A percentile compares a stretch with the other conserved stretches of the same genome.
Evolutionary conservation across 495 filamentous ascomycete species (phyloP).

Genomic region (Penicillium lagena): DNA sequence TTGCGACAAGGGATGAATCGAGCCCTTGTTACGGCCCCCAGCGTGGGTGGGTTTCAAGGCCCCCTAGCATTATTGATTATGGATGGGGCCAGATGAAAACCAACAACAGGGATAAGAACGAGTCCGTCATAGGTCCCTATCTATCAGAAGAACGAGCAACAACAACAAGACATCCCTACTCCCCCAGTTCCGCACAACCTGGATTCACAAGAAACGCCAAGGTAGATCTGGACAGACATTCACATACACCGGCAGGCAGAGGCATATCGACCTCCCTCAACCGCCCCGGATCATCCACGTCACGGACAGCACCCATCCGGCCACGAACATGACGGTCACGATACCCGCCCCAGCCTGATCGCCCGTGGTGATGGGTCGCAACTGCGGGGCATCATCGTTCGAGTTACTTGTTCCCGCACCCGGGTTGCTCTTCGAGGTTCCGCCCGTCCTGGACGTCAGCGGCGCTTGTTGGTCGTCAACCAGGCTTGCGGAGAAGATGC

Average conservation of each 20-base stretch:
- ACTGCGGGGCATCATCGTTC: conserved; percentile 12
- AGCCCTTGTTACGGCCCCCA: too few relatives aligned
- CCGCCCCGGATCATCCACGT: conserved; percentile 37
- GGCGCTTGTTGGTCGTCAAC: conserved; percentile 40
- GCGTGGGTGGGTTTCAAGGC: too few relatives aligned
- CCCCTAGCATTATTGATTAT: too few relatives aligned
- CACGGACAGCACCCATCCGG: conserved; percentile 43
- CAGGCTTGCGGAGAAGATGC: conserved; percentile 49
- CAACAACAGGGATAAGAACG: too few relatives aligned
- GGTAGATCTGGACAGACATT: too few relatives aligned
- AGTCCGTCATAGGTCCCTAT: too few relatives aligned
- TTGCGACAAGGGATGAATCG: too few relatives aligned
- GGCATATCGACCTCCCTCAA: conserved; percentile 3
- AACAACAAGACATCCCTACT: too few relatives aligned
- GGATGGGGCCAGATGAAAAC: too few relatives aligned
- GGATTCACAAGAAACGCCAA: too few relatives aligned
- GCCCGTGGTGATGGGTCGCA: conserved; percentile 41
- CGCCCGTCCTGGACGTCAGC: conserved; percentile 51
- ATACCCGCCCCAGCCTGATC: conserved; percentile 62
- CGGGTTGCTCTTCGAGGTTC: conserved; percentile 59
- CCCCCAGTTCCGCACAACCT: too few relatives aligned
- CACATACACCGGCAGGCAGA: background rate
- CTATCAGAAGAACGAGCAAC: too few relatives aligned
- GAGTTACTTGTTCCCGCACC: conserved; percentile 43
- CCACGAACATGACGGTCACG: conserved; percentile 51